These are phyloP conservation scores for Zygnema circumcarinatum DNA, from an alignment of 139 green algal genomes.

Conservation along the genomic window DNA sequence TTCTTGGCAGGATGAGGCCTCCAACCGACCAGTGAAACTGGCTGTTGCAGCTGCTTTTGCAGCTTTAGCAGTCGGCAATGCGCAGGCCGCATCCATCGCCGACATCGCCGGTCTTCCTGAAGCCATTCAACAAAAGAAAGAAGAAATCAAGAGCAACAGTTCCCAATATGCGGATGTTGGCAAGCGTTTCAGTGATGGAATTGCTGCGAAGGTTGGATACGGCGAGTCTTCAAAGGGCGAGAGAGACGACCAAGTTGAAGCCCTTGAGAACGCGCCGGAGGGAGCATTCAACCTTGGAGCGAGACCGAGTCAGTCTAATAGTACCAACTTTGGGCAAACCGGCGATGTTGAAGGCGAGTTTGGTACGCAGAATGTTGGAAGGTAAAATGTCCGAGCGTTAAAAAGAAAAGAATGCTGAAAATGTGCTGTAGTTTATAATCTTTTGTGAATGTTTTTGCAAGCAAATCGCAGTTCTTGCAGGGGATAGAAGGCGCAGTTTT, in stretches of 20 bases:
- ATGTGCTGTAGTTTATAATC: too few relatives aligned
- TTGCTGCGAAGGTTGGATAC: background rate
- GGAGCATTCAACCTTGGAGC: background rate
- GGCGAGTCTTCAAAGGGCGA: background rate
- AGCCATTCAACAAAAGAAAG: background rate
- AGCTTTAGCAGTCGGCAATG: background rate
- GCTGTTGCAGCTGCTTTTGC: background rate
- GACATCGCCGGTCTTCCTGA: background rate
- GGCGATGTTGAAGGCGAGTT: background rate
- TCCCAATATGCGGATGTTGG: background rate
- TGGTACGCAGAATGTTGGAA: background rate
- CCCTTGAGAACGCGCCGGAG: background rate
- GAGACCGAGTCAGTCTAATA: background rate
- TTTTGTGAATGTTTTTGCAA: too few relatives aligned
- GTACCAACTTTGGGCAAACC: background rate
- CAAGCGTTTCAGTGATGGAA: background rate
- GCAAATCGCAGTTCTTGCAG: too few relatives aligned
- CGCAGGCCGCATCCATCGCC: background rate
- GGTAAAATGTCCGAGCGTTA: background rate
- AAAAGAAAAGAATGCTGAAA: too few relatives aligned
- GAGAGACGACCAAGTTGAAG: background rate
- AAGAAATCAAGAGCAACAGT: background rate
- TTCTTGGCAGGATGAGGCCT: too few relatives aligned
- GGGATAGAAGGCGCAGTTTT: too few relatives aligned
- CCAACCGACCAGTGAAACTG: too few relatives aligned